A percentile compares a stretch with the other conserved stretches of the same genome.
phyloP scores from a whole-genome alignment of 2,329 filamentous ascomycete genomes.

The Arthroderma sp. region DNA sequence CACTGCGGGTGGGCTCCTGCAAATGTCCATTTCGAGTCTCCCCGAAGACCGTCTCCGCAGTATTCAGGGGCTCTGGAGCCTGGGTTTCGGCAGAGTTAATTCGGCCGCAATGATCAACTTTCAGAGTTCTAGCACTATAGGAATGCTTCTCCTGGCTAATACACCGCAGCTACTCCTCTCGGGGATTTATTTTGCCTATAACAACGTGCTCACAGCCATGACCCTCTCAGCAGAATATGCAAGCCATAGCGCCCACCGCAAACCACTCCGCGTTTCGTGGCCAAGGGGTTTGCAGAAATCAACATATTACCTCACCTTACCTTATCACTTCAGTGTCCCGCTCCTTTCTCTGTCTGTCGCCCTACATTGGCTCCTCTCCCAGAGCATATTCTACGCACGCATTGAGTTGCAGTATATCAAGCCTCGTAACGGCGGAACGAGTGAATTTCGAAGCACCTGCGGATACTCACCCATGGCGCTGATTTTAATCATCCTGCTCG shows the following conservation, averaged over 20 bases:
- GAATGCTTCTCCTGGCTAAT: slow-evolving; percentile 19
- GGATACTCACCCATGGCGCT: too few relatives aligned
- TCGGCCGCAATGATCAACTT: neutral
- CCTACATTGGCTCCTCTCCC: slow-evolving; percentile 39
- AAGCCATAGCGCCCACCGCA: slow-evolving; percentile 24
- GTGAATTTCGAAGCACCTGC: too few relatives aligned
- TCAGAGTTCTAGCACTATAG: neutral
- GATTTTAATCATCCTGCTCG: too few relatives aligned
- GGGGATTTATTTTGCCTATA: slow-evolving; percentile 24
- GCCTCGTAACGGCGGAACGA: too few relatives aligned
- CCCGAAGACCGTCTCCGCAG: neutral
- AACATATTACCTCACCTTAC: slow-evolving; percentile 35
- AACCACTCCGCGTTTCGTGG: slow-evolving; percentile 27
- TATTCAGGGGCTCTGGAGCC: neutral
- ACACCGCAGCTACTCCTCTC: slow-evolving; percentile 24
- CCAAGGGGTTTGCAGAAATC: slow-evolving; percentile 29
- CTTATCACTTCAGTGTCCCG: slow-evolving; percentile 32
- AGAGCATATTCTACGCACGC: slow-evolving; percentile 26
- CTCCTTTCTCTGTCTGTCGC: slow-evolving; percentile 23
- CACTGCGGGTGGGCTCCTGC: too few relatives aligned
- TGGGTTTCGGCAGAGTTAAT: slow-evolving; percentile 2
- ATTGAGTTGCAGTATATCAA: too few relatives aligned
- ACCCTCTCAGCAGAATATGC: slow-evolving; percentile 38
- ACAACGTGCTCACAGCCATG: slow-evolving; percentile 33
- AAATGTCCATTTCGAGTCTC: too few relatives aligned